Percentiles rank a stretch among this genome's conserved stretches.
Evolutionary conservation across 169 alveolate genomes (phyloP).

Genomic region (Eimeria mitis): DNA sequence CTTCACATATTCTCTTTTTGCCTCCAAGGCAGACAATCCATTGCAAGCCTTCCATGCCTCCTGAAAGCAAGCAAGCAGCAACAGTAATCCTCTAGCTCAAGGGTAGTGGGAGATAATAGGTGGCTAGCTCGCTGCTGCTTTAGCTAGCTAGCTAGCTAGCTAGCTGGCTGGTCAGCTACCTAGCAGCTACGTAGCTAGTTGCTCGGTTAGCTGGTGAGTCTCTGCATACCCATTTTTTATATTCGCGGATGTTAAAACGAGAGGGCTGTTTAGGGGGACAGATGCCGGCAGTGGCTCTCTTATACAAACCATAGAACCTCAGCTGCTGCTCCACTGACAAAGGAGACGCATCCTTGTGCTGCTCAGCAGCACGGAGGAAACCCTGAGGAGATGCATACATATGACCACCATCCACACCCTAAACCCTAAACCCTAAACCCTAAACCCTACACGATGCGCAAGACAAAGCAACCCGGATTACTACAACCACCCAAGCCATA

Average conservation of each 20-base stretch:
- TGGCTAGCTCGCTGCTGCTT: too few species aligned
- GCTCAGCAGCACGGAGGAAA: background rate
- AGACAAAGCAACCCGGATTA: too few species aligned
- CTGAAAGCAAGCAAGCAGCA: slow-evolving; percentile 5
- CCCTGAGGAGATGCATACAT: background rate
- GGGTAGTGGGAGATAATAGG: background rate
- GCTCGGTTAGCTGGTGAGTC: background rate
- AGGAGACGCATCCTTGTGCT: background rate
- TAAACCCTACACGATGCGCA: too few species aligned
- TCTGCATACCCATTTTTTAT: slow-evolving; percentile 19
- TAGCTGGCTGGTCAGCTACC: background rate
- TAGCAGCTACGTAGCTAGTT: background rate
- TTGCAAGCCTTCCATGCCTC: slow-evolving; percentile 62
- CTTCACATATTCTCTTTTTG: slow-evolving; percentile 17
- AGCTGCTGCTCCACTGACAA: slow-evolving; percentile 8
- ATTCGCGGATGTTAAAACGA: slow-evolving; percentile 17
- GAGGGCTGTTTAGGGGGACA: slow-evolving; percentile 28
- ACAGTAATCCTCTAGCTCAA: background rate
- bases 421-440: too few species aligned
- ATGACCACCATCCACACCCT: background rate
- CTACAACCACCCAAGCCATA: too few species aligned
- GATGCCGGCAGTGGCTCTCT: slow-evolving; percentile 14
- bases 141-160: background rate
- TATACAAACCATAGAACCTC: slow-evolving; percentile 6
- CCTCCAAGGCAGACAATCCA: slow-evolving; percentile 24